Evolutionary conservation across 495 filamentous ascomycete species (phyloP).

Genomic region (Jackrogersella minutella): DNA sequence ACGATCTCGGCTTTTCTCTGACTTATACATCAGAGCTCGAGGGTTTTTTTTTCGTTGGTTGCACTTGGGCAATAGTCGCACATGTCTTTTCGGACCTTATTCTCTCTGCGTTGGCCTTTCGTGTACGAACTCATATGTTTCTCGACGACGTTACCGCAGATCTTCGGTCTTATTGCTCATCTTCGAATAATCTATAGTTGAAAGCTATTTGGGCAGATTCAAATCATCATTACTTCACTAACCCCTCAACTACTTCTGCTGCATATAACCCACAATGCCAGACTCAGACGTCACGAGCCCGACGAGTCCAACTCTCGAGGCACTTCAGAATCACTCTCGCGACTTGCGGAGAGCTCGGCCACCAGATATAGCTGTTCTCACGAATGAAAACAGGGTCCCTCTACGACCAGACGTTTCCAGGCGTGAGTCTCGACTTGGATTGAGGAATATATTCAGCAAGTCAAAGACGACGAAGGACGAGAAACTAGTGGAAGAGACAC

Average conservation of each 20-base stretch:
- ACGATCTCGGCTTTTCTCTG: slow-evolving; percentile 13
- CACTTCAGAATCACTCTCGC: slow-evolving; percentile 35
- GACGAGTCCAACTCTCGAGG: slow-evolving; percentile 31
- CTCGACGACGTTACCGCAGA: slow-evolving; percentile 1
- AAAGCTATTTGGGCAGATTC: not conserved
- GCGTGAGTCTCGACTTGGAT: slow-evolving; percentile 59
- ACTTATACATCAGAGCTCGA: slow-evolving; percentile 11
- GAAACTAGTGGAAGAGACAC: slow-evolving; percentile 32
- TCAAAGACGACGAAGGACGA: slow-evolving; percentile 45
- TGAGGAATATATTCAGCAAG: slow-evolving; percentile 58
- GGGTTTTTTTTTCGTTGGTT: slow-evolving; percentile 4
- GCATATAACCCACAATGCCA: slow-evolving; percentile 18
- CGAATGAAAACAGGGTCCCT: slow-evolving; percentile 32
- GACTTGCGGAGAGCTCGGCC: slow-evolving; percentile 37
- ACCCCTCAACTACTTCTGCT: not conserved
- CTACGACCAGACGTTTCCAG: slow-evolving; percentile 37
- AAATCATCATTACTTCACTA: not conserved
- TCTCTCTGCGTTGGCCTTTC: slow-evolving; percentile 11
- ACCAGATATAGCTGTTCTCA: slow-evolving; percentile 34
- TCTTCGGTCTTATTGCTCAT: not conserved
- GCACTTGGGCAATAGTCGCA: slow-evolving; percentile 10
- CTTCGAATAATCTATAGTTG: slow-evolving; percentile 20
- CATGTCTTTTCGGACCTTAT: slow-evolving; percentile 13
- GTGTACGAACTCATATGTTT: slow-evolving; percentile 11
- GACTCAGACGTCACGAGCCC: slow-evolving; percentile 13